phyloP scores from a whole-genome alignment of 1,284 basidiomycete species.

The Ganoderma resinaceum region DNA sequence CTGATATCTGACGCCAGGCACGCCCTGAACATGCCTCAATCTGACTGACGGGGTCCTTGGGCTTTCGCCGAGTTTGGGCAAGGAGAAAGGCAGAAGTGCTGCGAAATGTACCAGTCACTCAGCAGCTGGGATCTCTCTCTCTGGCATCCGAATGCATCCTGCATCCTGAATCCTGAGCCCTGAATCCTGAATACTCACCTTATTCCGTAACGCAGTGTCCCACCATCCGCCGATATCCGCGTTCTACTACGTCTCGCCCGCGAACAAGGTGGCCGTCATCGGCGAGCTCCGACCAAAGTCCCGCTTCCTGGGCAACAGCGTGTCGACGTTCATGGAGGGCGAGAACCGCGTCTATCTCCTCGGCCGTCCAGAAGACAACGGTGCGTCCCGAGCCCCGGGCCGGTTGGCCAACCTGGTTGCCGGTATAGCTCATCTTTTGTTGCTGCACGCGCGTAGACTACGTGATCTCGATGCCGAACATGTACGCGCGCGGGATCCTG shows the following conservation, averaged over 20 bases:
- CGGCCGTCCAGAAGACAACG: constrained; percentile 85
- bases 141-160: neutral
- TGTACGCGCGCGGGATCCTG: constrained; percentile 97
- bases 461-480: constrained; percentile 94
- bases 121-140: neutral
- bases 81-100: neutral
- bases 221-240: constrained; percentile 97
- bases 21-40: neutral
- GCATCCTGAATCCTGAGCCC: too few species aligned
- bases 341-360: constrained; percentile 89
- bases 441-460: constrained; percentile 59
- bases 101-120: neutral
- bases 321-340: constrained; percentile 95
- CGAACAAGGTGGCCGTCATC: constrained; percentile 83
- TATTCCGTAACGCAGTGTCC: constrained; percentile 62
- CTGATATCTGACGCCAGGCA: neutral
- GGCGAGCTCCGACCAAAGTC: constrained; percentile 97
- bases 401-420: too few species aligned
- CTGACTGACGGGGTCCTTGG: neutral
- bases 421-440: neutral
- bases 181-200: too few species aligned
- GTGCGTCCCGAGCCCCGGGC: too few species aligned
- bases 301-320: constrained; percentile 96
- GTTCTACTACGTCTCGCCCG: constrained; percentile 97
- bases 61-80: neutral